A percentile compares a stretch with the other conserved stretches of the same genome.
These are phyloP conservation scores for Grosmannia serpens DNA, from an alignment of 2,329 filamentous ascomycete species.

Conservation along the genomic window DNA sequence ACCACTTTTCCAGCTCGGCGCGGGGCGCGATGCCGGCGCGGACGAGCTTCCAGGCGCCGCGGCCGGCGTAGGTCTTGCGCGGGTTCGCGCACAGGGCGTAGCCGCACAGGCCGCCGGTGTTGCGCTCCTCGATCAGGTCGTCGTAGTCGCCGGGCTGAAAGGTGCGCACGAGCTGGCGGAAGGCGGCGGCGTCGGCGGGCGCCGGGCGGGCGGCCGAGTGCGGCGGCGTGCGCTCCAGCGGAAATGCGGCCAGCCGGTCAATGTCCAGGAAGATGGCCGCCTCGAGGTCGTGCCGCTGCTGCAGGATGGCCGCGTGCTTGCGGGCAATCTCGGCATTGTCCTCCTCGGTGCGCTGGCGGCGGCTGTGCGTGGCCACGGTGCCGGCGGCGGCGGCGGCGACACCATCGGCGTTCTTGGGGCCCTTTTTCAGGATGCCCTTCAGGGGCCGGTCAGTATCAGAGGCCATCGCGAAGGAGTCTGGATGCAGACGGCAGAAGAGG, in stretches of 20 bases:
- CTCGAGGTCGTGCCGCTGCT: slow-evolving; percentile 72
- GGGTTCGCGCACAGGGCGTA: slow-evolving; percentile 66
- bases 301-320: slow-evolving; percentile 71
- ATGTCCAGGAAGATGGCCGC: slow-evolving; percentile 60
- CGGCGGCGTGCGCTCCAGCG: slow-evolving; percentile 22
- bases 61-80: slow-evolving; percentile 42
- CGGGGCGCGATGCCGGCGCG: slow-evolving; percentile 52
- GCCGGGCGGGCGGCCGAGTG: slow-evolving; percentile 36
- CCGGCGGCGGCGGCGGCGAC: slow-evolving; percentile 13
- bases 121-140: slow-evolving; percentile 77
- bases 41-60: slow-evolving; percentile 58
- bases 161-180: slow-evolving; percentile 54
- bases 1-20: slow-evolving; percentile 76
- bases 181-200: slow-evolving; percentile 47
- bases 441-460: slow-evolving; percentile 22
- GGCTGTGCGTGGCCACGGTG: slow-evolving; percentile 14
- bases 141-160: slow-evolving; percentile 90
- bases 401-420: slow-evolving; percentile 37
- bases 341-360: slow-evolving; percentile 22
- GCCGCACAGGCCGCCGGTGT: slow-evolving; percentile 70
- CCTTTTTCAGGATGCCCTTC: slow-evolving; percentile 39
- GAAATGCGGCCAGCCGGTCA: slow-evolving; percentile 56
- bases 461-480: slow-evolving; percentile 33
- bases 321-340: slow-evolving; percentile 53
- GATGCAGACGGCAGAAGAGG: background rate